Percentiles rank a stretch among this genome's conserved stretches.
Conservation (phyloP, 257 asterid genomes). For the Ilex asprella region DNA sequence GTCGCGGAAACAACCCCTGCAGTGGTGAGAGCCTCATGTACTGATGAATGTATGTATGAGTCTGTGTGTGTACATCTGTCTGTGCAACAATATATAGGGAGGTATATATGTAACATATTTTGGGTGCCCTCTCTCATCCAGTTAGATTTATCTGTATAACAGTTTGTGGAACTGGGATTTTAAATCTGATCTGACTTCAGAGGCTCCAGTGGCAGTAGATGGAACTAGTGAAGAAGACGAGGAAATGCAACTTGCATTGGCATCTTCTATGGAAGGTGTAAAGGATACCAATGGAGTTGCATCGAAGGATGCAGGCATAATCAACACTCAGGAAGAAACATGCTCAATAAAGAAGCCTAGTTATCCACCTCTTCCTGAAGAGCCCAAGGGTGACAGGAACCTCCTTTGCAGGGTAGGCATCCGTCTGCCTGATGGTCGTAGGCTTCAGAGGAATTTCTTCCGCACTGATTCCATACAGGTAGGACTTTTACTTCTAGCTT, state of each 20-base stretch:
- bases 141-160: too few species aligned
- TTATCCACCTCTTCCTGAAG: slow-evolving; percentile 82
- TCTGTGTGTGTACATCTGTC: background rate
- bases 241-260: slow-evolving; percentile 69
- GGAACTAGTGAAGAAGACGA: slow-evolving; percentile 48
- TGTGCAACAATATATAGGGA: background rate
- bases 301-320: slow-evolving; percentile 29
- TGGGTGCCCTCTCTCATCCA: too few species aligned
- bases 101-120: too few species aligned
- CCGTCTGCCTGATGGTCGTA: slow-evolving; percentile 96
- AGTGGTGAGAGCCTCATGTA: too few species aligned
- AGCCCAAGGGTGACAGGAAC: slow-evolving; percentile 69
- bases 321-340: slow-evolving; percentile 27
- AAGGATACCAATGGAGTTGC: slow-evolving; percentile 28
- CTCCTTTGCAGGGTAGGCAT: slow-evolving; percentile 82
- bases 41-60: background rate
- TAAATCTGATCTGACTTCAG: slow-evolving; percentile 8
- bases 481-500: slow-evolving; percentile 1
- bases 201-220: slow-evolving; percentile 35
- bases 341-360: slow-evolving; percentile 29
- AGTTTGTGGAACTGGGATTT: background rate
- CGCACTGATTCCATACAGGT: slow-evolving; percentile 90
- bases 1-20: too few species aligned
- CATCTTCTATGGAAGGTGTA: slow-evolving; percentile 71
- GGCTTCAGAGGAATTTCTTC: slow-evolving; percentile 83